Evolutionary conservation across 257 asterid genomes (phyloP), one percentile per base, ranked within the genome.

Genomic region (Scutellaria galericulata): DNA sequence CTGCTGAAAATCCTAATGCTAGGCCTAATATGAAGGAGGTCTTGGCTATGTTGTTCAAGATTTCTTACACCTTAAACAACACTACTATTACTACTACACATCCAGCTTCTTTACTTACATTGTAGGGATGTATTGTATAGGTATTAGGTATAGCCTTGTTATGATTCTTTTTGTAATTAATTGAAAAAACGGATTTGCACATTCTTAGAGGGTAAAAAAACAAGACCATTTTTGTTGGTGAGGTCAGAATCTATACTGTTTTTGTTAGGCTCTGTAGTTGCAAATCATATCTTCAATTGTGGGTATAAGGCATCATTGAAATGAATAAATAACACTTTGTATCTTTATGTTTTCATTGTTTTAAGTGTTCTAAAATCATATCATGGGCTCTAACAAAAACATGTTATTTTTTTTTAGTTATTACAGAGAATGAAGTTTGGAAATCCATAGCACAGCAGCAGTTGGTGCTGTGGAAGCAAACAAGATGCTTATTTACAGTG

Each of bases 11-110:
- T 9, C 98, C 99, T 6, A 79, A 84, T n/a, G 40, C 5, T 41
- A 85, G 99, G 83, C 99, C 99, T 22, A 94, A 84, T 48, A 94
- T 94, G 97, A 91, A 89, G 80, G 96, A 94, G 73, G 98, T 88
- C 10, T 75, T 90, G 55, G 87, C 81, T n/a, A 84, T 91, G 98
- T 78, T 94, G 82, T 76, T 85, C 71, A 84, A 61, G 79, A 74
- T 91, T 66, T 82, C 87, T 70, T 83, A 83, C 66, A 73, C 76
- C 68, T 64, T 48, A 35, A 80, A 65, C 55, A 79, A 80, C 5
- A 9, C 9, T 5, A 15, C 44, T 56, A 24, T 2, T 24, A 15
- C 44, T 56, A 67, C 40, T 31, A 60, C 56, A 45, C 76, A 75
- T 67, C 37, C 37, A 31, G 75, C 64, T 1, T 78, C 77, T 70